Evolutionary conservation across 768 basidiomycete species (phyloP).

Genomic region (Lactarius sanguifluus): DNA sequence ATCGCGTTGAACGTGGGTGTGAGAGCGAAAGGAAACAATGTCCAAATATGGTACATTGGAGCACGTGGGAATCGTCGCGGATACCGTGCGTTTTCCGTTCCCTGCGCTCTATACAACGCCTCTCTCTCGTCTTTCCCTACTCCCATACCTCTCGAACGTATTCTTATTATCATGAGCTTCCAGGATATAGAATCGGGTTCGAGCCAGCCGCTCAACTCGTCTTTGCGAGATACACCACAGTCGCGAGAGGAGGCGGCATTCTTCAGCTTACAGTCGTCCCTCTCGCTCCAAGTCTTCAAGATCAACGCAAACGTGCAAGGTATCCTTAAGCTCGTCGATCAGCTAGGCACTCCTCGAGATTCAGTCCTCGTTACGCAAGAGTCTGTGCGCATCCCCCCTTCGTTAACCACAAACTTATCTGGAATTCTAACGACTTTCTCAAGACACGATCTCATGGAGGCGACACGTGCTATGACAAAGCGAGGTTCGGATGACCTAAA

Average conservation of each 20-base stretch:
- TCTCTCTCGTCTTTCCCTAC: background rate
- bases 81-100: background rate
- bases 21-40: background rate
- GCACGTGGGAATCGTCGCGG: conserved; percentile 9
- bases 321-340: conserved; percentile 94
- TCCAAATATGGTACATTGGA: conserved; percentile 2
- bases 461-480: conserved; percentile 93
- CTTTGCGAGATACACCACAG: conserved; percentile 36
- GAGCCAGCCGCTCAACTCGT: conserved; percentile 36
- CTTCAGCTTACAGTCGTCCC: conserved; percentile 68
- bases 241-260: conserved; percentile 72
- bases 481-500: conserved; percentile 92
- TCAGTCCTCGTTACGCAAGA: conserved; percentile 76
- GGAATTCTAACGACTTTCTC: no score
- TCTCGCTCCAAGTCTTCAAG: conserved; percentile 96
- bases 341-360: conserved; percentile 84
- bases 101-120: background rate
- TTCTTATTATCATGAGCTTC: conserved; percentile 43
- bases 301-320: conserved; percentile 97
- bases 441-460: conserved; percentile 93
- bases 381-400: conserved; percentile 59
- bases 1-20: background rate
- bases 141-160: background rate
- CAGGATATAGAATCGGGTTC: conserved; percentile 51
- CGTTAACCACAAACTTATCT: background rate